phyloP scores from a whole-genome alignment of 129 eudicot species.

The Helianthus annuus region HanXRQr2.0-SUNRISE NC_035438.2:3549185-3549684 shows the following conservation, averaged over 20 bases:
- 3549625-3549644: constrained; percentile 12
- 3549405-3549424: background rate
- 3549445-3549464: background rate
- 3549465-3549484: constrained; percentile 14
- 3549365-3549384: background rate
- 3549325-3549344: background rate
- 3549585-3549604: constrained; percentile 5
- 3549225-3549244: background rate
- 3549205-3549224: no score
- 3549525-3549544: constrained; percentile 16
- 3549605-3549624: constrained; percentile 13
- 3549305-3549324: background rate
- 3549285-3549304: background rate
- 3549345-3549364: constrained; percentile 22
- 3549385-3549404: background rate
- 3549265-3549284: no score
- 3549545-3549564: background rate
- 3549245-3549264: background rate
- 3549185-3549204: no score
- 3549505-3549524: constrained; percentile 23
- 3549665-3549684: constrained; percentile 1
- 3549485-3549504: constrained; percentile 9
- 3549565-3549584: constrained; percentile 7
- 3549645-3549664: background rate
- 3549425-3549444: background rate